Evolutionary conservation across 2,329 filamentous ascomycete species (phyloP), one percentile per base, ranked within the genome.

Genomic region (Calonectria henricotiae): DNA sequence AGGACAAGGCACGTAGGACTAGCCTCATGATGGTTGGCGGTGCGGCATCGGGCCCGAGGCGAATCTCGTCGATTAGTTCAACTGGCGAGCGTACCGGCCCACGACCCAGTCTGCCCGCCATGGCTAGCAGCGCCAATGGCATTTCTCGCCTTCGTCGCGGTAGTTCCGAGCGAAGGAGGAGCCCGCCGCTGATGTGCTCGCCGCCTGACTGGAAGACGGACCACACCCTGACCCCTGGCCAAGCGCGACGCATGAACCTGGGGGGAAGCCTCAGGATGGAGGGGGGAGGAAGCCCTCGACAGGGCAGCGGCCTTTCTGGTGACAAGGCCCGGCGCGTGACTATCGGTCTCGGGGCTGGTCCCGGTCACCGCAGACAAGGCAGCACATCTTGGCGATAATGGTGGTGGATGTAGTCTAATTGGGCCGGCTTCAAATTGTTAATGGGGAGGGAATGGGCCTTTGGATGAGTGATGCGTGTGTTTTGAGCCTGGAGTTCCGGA

Each of bases 221-320:
- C 27, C 80, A 82, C 69, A 78, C 81, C 4, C 83, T 90, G 71
- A 89, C 88, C 12, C 81, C 86, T 1, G 88, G 87, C 2, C 88
- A 90, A 76, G 89, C 88, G 25, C 81, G 89, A 63, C 84, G 89
- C 54, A 90, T 90, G 88, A 87, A 89, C 73, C 79, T 90, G 68
- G 84, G 85, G 41, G 83, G 83, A 15, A 85, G 82, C 70, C 74
- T 85, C 69, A 78, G 80, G 13, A 39, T 77, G 4, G 82, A 82
- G 43, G 75, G 67, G 1, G 73, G 74, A 17, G 73, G 76, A 58
- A 79, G 78, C 32, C 77, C 79, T 1, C 76, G 69, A 13, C 71
- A 76, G 20, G 73, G 77, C 27, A 66, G 73, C 68, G 65, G 75
- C 17, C 32, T 58, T 13, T 58, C 51, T 58, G 69, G 74, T 13